Percentiles rank a stretch among this genome's conserved stretches.
Conservation (phyloP, 768 basidiomycete genomes). For the Sporobolomyces pararoseus region DNA sequence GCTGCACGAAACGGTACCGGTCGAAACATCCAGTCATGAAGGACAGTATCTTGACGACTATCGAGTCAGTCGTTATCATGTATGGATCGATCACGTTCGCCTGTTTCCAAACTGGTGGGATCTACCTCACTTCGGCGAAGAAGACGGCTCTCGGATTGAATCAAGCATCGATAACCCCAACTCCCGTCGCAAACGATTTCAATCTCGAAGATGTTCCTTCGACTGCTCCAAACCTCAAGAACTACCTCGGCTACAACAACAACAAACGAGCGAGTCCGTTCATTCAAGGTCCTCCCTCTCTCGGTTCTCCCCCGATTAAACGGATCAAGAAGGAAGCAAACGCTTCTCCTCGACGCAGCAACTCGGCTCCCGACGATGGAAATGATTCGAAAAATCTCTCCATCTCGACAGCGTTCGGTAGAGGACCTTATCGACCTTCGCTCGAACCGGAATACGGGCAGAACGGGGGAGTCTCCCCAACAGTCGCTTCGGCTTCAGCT, state of each 20-base stretch:
- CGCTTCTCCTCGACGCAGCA: not conserved
- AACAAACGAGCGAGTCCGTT: not conserved
- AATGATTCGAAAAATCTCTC: slow-evolving; percentile 9
- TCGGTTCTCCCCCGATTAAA: not conserved
- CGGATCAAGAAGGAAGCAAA: not conserved
- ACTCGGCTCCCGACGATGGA: not conserved
- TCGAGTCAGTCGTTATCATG: slow-evolving; percentile 45
- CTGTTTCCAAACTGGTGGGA: slow-evolving; percentile 44
- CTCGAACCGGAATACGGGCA: slow-evolving; percentile 15
- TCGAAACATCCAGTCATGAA: slow-evolving; percentile 44
- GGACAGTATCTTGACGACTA: slow-evolving; percentile 39
- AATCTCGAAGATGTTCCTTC: slow-evolving; percentile 34
- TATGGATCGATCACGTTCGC: slow-evolving; percentile 44
- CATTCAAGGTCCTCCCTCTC: not conserved
- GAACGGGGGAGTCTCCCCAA: slow-evolving; percentile 39
- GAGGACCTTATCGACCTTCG: slow-evolving; percentile 12
- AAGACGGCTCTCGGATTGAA: slow-evolving; percentile 2
- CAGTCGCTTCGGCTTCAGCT: slow-evolving; percentile 43
- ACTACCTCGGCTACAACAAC: not conserved
- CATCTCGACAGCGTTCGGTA: slow-evolving; percentile 15
- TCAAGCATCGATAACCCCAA: no score
- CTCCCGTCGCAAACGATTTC: slow-evolving; percentile 13
- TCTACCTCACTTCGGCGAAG: slow-evolving; percentile 28
- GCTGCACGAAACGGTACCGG: slow-evolving; percentile 44
- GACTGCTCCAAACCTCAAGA: slow-evolving; percentile 1